Evolutionary conservation across 2,329 filamentous ascomycete genomes (phyloP).

Genomic region (Ophiostoma ulmi): DNA sequence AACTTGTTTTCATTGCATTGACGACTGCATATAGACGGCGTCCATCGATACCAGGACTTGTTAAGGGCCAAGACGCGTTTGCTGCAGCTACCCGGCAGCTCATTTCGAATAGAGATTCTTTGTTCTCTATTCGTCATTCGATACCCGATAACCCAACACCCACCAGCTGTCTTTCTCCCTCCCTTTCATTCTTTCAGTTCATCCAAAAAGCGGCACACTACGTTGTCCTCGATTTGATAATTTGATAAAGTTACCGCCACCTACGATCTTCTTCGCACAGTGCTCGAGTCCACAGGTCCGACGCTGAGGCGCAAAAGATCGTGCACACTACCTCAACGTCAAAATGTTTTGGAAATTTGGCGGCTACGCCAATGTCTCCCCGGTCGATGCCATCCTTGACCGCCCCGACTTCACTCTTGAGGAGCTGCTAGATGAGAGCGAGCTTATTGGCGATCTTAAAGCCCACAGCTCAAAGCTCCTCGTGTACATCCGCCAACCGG

Average conservation of each 20-base stretch:
- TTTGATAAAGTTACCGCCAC: not conserved
- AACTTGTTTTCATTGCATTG: conserved; percentile 16
- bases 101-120: not conserved
- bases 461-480: conserved; percentile 97
- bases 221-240: not conserved
- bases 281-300: conserved; percentile 19
- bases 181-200: not conserved
- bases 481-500: conserved; percentile 86
- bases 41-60: conserved; percentile 4
- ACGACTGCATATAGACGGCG: conserved; percentile 21
- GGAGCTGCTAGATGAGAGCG: conserved; percentile 91
- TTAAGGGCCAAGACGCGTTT: not conserved
- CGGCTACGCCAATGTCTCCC: conserved; percentile 94
- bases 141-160: not conserved
- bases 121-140: not conserved
- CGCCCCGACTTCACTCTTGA: conserved; percentile 94
- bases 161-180: not conserved
- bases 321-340: conserved; percentile 32
- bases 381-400: conserved; percentile 94
- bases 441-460: conserved; percentile 95
- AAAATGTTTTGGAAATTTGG: conserved; percentile 99
- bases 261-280: conserved; percentile 12
- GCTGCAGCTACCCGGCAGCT: conserved; percentile 8
- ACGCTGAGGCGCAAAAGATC: conserved; percentile 18
- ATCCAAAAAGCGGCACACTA: not conserved